Conservation (phyloP, 805 yeast genomes). For the Candida chilensis region DNA sequence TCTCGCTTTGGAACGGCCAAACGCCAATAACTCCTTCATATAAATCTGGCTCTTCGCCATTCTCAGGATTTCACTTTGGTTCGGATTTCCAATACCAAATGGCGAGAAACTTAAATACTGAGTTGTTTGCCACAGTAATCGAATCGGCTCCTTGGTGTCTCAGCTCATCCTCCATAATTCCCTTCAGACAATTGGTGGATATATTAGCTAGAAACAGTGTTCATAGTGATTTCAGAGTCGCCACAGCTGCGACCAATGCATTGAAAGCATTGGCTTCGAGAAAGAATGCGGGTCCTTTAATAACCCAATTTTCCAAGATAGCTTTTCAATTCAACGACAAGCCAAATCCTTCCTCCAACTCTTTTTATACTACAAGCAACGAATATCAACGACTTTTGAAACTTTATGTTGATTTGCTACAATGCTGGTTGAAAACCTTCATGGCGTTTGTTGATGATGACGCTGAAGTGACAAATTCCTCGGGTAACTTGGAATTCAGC, state of each 20-base stretch:
- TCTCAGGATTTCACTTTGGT: constrained; percentile 7
- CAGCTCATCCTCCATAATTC: constrained; percentile 31
- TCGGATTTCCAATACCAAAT: constrained; percentile 28
- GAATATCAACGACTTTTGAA: constrained; percentile 53
- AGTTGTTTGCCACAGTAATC: constrained; percentile 59
- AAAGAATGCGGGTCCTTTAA: constrained; percentile 59
- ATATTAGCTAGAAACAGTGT: constrained; percentile 68
- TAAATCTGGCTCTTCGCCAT: constrained; percentile 5
- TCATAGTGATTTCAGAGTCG: constrained; percentile 54
- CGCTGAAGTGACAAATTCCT: no score
- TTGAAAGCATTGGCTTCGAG: constrained; percentile 58
- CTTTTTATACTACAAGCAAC: constrained; percentile 49
- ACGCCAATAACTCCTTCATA: constrained; percentile 11
- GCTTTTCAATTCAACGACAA: constrained; percentile 77
- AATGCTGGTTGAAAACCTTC: constrained; percentile 73
- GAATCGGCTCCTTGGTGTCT: constrained; percentile 70
- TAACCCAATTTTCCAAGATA: constrained; percentile 68
- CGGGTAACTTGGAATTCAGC: not conserved
- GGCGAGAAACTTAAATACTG: constrained; percentile 33
- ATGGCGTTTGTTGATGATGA: constrained; percentile 9
- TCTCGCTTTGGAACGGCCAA: no score
- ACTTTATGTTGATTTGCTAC: constrained; percentile 70
- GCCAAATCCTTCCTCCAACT: constrained; percentile 43
- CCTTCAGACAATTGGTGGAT: constrained; percentile 62
- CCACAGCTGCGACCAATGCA: constrained; percentile 55